A percentile compares a stretch with the other conserved stretches of the same genome.
Evolutionary conservation across 495 filamentous ascomycete species (phyloP).

Genomic region (Penicillium silybi): DNA sequence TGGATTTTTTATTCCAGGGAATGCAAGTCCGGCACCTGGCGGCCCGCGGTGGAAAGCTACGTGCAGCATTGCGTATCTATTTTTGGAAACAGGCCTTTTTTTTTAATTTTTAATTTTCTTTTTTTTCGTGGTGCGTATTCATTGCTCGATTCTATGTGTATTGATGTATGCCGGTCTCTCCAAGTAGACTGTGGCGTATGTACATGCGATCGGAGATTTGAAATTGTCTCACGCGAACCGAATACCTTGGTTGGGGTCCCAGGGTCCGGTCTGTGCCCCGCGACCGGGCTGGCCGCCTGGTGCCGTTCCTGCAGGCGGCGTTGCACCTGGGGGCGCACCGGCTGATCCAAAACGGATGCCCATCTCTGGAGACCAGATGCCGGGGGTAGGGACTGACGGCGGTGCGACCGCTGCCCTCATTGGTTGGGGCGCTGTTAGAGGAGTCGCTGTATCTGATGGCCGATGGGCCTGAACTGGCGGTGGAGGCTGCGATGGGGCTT

Average conservation of each 20-base stretch:
- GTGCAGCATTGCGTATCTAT: neutral
- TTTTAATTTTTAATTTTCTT: neutral
- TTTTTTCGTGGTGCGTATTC: neutral
- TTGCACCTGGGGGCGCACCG: constrained; percentile 13
- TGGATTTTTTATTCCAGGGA: no score
- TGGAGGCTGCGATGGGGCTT: constrained; percentile 27
- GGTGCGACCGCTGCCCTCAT: constrained; percentile 51
- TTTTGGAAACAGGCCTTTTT: neutral
- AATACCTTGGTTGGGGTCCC: constrained; percentile 62
- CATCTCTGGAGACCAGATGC: constrained; percentile 76
- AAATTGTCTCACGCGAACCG: constrained; percentile 49
- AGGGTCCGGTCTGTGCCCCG: constrained; percentile 29
- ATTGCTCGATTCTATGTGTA: neutral
- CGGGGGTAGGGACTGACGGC: constrained; percentile 47
- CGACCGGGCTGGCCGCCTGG: constrained; percentile 16
- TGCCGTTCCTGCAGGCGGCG: constrained; percentile 8
- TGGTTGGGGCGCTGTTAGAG: constrained; percentile 53
- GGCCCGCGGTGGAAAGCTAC: neutral
- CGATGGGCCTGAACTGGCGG: constrained; percentile 26
- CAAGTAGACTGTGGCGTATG: neutral
- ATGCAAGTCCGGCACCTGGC: no score
- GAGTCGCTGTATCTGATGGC: constrained; percentile 21
- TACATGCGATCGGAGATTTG: neutral
- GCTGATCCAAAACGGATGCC: constrained; percentile 66
- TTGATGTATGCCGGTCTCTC: neutral